Base-by-base conservation (phyloP, 2,329 filamentous ascomycete species). In the Clathrospora elynae region DNA sequence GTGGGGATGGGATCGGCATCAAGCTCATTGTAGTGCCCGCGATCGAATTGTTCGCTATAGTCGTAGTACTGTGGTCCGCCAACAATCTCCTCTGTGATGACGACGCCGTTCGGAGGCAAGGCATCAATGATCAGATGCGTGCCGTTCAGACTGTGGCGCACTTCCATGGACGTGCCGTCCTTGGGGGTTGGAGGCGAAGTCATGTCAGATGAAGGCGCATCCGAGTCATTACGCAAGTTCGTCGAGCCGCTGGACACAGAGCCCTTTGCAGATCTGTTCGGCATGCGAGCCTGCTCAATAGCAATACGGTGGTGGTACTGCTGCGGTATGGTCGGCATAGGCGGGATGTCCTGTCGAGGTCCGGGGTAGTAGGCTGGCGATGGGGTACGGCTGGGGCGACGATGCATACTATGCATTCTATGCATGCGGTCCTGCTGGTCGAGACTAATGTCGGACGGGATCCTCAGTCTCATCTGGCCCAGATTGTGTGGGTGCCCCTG, bases 101-200 rank as follows among this genome's bases (percentile, higher is more conserved):
- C 26, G n/a, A 33, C n/a, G n/a, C 24, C 35, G 23, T 33, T 37
- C 14, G 61, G 64, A 12, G 64, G 62, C 11, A 62, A 54, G 40
- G 64, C 64, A 23, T 62, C 65, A n/a, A 70, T 59, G 38, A 56
- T 24, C 10, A 49, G 20, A 8, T 48, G 53, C 25, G 40, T 55
- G 20, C 42, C 49, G 25, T 52, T 49, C 9, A 47, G 42, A 28
- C 47, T 52, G n/a, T 56, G 30, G 14, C 59, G 40, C 5, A 68
- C 67, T 41, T 71, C 67, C 29, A 71, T 61, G 7, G 66, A 60
- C 11, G 55, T 61, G 10, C 60, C 53, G 46, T 73, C 67, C 34
- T 64, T 67, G 0, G 75, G 74, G 6, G 74, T 76, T 16, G 71
- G 67, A 12, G 73, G 73, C 1, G 68, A 72, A 23, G 71, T 65